Conservation (phyloP, 139 green algal genomes). For the Astrephomene gubernaculifera region DNA sequence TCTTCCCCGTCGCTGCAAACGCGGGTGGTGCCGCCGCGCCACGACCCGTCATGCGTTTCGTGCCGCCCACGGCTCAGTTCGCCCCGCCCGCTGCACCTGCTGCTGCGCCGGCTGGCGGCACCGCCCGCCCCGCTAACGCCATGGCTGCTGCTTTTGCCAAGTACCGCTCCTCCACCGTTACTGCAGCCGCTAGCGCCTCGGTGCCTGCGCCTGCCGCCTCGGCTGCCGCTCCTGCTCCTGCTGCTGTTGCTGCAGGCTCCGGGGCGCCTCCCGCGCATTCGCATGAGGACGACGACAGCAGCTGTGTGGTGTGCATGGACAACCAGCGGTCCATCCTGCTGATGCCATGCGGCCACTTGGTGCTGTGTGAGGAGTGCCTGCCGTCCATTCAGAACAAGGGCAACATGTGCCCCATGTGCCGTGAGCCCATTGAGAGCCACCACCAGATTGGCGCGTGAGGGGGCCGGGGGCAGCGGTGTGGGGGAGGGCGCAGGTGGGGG, state of each 20-base stretch:
- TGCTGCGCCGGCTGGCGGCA: neutral
- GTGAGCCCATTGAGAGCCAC: neutral
- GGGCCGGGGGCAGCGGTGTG: no score
- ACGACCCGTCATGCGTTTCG: neutral
- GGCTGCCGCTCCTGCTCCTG: neutral
- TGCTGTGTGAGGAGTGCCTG: conserved; percentile 42
- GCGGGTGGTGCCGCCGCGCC: neutral
- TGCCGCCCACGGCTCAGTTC: neutral
- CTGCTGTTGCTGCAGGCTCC: neutral
- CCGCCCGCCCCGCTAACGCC: neutral
- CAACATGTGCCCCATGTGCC: conserved; percentile 40
- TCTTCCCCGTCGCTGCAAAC: neutral
- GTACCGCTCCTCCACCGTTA: neutral
- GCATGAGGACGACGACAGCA: conserved; percentile 34
- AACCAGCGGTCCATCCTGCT: conserved; percentile 28
- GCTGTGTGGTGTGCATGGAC: conserved; percentile 50
- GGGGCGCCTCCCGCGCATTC: neutral
- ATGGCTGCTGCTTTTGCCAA: conserved; percentile 12
- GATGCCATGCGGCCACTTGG: conserved; percentile 50
- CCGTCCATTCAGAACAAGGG: neutral
- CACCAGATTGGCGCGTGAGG: neutral
- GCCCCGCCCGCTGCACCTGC: neutral
- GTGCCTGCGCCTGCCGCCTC: neutral
- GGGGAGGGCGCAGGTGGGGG: no score
- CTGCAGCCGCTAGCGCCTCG: no score